A percentile compares a stretch with the other conserved stretches of the same genome.
phyloP scores from a whole-genome alignment of 2,329 filamentous ascomycete genomes.

The Pseudogymnoascus sp. region DNA sequence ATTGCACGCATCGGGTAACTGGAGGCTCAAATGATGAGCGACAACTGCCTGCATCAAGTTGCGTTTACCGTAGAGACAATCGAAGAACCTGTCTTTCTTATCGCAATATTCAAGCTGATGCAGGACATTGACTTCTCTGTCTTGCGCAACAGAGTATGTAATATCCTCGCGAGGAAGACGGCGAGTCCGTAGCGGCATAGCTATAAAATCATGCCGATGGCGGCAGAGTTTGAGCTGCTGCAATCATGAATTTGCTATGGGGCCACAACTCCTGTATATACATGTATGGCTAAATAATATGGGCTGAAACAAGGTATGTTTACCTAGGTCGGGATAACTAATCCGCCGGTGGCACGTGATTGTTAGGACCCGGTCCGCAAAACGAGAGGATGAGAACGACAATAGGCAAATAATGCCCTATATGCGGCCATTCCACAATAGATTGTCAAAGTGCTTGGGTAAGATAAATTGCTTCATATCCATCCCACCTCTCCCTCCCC shows the following conservation, averaged over 20 bases:
- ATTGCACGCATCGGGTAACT: conserved; percentile 14
- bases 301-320: no score
- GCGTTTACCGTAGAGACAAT: conserved; percentile 15
- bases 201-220: neutral
- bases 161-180: conserved; percentile 13
- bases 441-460: neutral
- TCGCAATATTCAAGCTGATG: conserved; percentile 13
- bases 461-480: conserved; percentile 3
- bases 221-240: neutral
- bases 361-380: neutral
- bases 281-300: no score
- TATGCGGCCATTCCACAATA: neutral
- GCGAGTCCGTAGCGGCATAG: neutral
- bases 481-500: neutral
- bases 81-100: conserved; percentile 20
- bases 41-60: conserved; percentile 23
- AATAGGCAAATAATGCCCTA: neutral
- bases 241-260: neutral
- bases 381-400: neutral
- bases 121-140: neutral
- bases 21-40: conserved; percentile 23
- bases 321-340: no score
- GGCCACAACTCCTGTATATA: neutral
- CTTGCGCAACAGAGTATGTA: conserved; percentile 3
- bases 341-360: no score